Conservation (phyloP, 495 filamentous ascomycete genomes). For the Tuber calosporum region DNA sequence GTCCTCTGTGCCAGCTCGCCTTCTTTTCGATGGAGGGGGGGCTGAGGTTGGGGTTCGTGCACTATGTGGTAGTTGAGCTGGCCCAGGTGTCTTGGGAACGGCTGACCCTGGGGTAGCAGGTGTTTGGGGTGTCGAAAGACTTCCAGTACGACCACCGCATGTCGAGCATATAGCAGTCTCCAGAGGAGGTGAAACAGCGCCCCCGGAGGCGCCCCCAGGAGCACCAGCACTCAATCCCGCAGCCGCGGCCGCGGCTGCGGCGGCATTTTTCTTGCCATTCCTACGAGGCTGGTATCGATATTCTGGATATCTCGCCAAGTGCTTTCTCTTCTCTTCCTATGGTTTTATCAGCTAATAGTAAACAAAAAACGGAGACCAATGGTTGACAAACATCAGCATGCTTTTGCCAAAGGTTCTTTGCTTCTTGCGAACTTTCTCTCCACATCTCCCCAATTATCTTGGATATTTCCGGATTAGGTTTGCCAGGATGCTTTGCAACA, state of each 20-base stretch:
- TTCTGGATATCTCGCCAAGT: constrained; percentile 82
- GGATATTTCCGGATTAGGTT: constrained; percentile 94
- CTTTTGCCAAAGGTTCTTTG: constrained; percentile 78
- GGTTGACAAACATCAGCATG: constrained; percentile 65
- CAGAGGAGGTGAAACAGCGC: constrained; percentile 30
- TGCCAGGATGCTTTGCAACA: constrained; percentile 71
- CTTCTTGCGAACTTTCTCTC: constrained; percentile 64
- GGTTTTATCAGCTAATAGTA: background rate
- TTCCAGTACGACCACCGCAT: constrained; percentile 39
- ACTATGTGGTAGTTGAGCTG: constrained; percentile 26
- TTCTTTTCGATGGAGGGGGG: constrained; percentile 29
- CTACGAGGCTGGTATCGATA: constrained; percentile 92
- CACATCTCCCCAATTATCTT: constrained; percentile 96
- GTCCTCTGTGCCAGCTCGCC: constrained; percentile 33
- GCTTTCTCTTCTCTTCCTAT: constrained; percentile 83
- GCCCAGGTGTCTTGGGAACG: constrained; percentile 32
- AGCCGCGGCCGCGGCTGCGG: constrained; percentile 23
- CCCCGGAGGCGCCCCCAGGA: constrained; percentile 9
- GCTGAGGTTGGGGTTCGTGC: constrained; percentile 23
- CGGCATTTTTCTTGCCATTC: constrained; percentile 49
- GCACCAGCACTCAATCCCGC: constrained; percentile 22
- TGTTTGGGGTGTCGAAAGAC: constrained; percentile 35
- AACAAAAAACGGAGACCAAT: background rate
- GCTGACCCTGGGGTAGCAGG: constrained; percentile 34
- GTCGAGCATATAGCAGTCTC: constrained; percentile 39